Percentiles rank a stretch among this genome's conserved stretches.
Conservation (phyloP, 331 rosid genomes). For the Malus hybrid region DNA sequence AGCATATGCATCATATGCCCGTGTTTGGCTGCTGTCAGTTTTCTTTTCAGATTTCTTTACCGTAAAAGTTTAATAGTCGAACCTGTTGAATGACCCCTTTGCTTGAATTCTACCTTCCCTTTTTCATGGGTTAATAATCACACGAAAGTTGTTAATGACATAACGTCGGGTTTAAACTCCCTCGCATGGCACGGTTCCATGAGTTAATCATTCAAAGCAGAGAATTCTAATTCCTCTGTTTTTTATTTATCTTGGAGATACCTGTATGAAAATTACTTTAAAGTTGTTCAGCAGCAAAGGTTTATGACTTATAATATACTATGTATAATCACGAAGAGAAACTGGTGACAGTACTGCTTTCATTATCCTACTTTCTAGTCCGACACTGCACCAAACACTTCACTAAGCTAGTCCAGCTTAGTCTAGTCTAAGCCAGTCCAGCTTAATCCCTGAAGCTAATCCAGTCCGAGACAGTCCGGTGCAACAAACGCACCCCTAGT, state of each 20-base stretch:
- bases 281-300: not conserved
- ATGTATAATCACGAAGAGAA: not conserved
- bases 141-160: not conserved
- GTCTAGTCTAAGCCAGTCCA: too few relatives aligned
- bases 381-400: too few relatives aligned
- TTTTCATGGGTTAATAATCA: constrained; percentile 8
- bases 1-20: not conserved
- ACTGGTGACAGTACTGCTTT: too few relatives aligned
- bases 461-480: too few relatives aligned
- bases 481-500: too few relatives aligned
- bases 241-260: not conserved
- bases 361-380: too few relatives aligned
- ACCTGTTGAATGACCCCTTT: too few relatives aligned
- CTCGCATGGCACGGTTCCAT: too few relatives aligned
- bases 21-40: constrained; percentile 2
- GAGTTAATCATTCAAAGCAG: too few relatives aligned
- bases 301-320: not conserved
- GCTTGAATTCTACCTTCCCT: not conserved
- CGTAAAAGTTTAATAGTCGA: not conserved
- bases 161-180: not conserved
- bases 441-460: too few relatives aligned
- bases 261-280: not conserved
- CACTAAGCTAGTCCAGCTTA: too few relatives aligned
- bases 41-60: constrained; percentile 7
- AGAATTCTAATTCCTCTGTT: not conserved